Conservation (phyloP, 2,329 filamentous ascomycete species). For the Coniella lustricola region DNA sequence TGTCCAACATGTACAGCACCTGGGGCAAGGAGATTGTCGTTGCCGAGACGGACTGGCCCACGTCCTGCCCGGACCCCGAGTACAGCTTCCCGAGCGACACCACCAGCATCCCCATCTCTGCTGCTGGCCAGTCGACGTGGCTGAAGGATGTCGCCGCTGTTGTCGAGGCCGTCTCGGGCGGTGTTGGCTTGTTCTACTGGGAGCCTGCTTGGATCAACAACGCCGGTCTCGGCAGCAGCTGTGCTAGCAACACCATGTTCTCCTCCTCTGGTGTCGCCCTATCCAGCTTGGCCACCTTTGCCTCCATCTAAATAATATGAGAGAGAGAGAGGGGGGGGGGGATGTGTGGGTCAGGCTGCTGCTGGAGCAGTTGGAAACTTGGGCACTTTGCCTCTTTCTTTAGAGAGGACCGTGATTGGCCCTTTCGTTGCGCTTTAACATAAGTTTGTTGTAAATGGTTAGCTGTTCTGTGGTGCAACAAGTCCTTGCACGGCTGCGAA, state of each 20-base stretch:
- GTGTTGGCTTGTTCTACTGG: slow-evolving; percentile 64
- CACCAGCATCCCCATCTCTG: slow-evolving; percentile 53
- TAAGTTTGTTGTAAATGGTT: no score
- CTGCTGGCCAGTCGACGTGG: slow-evolving; percentile 56
- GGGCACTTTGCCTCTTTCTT: no score
- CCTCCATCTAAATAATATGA: not conserved
- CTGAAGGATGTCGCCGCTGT: slow-evolving; percentile 52
- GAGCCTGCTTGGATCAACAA: slow-evolving; percentile 67
- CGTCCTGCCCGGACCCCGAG: slow-evolving; percentile 49
- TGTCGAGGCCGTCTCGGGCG: slow-evolving; percentile 45
- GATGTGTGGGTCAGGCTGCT: no score
- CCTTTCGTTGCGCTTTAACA: no score
- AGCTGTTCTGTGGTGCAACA: no score
- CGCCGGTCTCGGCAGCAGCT: slow-evolving; percentile 56
- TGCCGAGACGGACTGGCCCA: slow-evolving; percentile 66
- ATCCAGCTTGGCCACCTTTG: slow-evolving; percentile 13
- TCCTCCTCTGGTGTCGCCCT: slow-evolving; percentile 9
- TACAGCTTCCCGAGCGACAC: slow-evolving; percentile 56
- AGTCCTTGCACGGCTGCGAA: no score
- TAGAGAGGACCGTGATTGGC: no score
- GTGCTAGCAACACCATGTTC: slow-evolving; percentile 43
- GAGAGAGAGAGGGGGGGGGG: not conserved
- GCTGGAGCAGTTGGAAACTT: no score
- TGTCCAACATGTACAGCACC: slow-evolving; percentile 51
- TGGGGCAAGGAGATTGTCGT: slow-evolving; percentile 64